Percentiles rank a stretch among this genome's conserved stretches.
Evolutionary conservation across 192 early-diverging fungal species (phyloP).

Genomic region (Mortierella antarctica): DNA sequence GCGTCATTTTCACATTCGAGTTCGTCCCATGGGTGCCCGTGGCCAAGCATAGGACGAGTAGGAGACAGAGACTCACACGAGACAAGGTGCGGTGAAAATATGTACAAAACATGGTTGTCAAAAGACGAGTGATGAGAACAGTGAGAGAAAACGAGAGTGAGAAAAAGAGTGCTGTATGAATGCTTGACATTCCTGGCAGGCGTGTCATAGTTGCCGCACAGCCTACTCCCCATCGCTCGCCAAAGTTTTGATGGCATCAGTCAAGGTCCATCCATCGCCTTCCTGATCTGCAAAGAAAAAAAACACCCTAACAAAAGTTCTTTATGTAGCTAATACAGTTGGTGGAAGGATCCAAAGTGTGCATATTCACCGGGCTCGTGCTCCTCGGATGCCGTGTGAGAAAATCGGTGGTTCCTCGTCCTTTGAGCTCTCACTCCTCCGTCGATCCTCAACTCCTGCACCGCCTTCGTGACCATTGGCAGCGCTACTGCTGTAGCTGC

Average conservation of each 20-base stretch:
- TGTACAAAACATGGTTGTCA: not conserved
- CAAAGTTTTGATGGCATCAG: too few relatives aligned
- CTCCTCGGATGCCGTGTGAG: slow-evolving; percentile 35
- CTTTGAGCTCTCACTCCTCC: slow-evolving; percentile 1
- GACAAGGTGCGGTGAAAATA: not conserved
- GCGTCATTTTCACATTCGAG: slow-evolving; percentile 27
- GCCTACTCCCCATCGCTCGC: too few relatives aligned
- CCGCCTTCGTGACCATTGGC: not conserved
- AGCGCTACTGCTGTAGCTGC: not conserved
- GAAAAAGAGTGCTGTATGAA: not conserved
- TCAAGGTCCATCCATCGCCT: too few relatives aligned
- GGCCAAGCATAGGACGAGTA: not conserved
- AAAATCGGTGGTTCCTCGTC: slow-evolving; percentile 35
- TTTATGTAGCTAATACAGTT: not conserved
- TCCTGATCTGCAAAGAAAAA: not conserved
- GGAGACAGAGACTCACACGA: not conserved
- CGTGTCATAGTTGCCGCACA: too few relatives aligned
- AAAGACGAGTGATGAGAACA: not conserved
- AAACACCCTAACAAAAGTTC: not conserved
- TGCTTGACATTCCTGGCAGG: too few relatives aligned
- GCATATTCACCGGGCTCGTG: slow-evolving; percentile 23
- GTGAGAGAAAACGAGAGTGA: not conserved
- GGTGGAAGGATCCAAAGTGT: not conserved
- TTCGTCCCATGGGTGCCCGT: not conserved
- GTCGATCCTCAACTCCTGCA: slow-evolving; percentile 5